Percentiles rank a stretch among this genome's conserved stretches.
phyloP scores from a whole-genome alignment of 1,284 basidiomycete species.

The Cutaneotrichosporon sp. region DNA sequence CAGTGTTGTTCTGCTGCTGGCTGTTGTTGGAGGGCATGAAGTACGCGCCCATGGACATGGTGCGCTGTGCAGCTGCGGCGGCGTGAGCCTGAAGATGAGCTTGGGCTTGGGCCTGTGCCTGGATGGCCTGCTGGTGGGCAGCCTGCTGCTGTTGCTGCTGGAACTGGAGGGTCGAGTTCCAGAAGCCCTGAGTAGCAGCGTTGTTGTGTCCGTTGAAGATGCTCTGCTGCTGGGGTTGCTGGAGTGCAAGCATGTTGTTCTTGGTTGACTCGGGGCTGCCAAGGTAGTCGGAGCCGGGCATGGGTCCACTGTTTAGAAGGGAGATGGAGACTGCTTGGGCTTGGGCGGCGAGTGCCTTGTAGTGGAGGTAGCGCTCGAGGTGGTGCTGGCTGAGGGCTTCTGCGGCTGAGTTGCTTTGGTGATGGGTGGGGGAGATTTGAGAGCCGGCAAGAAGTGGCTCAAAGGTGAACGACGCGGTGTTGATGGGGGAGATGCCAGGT shows the following conservation, averaged over 20 bases:
- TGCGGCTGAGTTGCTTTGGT: slow-evolving; percentile 8
- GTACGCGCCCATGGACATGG: slow-evolving; percentile 22
- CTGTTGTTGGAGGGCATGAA: slow-evolving; percentile 18
- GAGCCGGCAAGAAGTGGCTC: slow-evolving; percentile 10
- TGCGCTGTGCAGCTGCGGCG: slow-evolving; percentile 26
- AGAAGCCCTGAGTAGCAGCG: slow-evolving; percentile 8
- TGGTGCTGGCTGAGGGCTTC: slow-evolving; percentile 41
- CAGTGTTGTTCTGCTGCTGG: neutral
- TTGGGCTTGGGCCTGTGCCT: slow-evolving; percentile 34
- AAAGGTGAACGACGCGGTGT: slow-evolving; percentile 7
- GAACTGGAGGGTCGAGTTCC: slow-evolving; percentile 20
- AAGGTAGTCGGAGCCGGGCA: slow-evolving; percentile 19
- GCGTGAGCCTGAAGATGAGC: slow-evolving; percentile 35
- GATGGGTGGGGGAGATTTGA: neutral
- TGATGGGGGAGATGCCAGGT: slow-evolving; percentile 1
- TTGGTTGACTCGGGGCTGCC: slow-evolving; percentile 16
- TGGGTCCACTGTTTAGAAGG: slow-evolving; percentile 16
- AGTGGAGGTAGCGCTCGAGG: slow-evolving; percentile 42
- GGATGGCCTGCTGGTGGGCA: slow-evolving; percentile 10
- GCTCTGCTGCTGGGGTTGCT: slow-evolving; percentile 16
- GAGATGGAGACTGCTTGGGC: slow-evolving; percentile 29
- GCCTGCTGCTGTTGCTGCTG: slow-evolving; percentile 25
- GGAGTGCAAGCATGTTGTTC: slow-evolving; percentile 31
- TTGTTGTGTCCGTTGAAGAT: slow-evolving; percentile 7
- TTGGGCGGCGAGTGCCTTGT: slow-evolving; percentile 40